Base-by-base conservation (phyloP, 192 early-diverging fungal species). In the Cladochytrium replicatum region DNA sequence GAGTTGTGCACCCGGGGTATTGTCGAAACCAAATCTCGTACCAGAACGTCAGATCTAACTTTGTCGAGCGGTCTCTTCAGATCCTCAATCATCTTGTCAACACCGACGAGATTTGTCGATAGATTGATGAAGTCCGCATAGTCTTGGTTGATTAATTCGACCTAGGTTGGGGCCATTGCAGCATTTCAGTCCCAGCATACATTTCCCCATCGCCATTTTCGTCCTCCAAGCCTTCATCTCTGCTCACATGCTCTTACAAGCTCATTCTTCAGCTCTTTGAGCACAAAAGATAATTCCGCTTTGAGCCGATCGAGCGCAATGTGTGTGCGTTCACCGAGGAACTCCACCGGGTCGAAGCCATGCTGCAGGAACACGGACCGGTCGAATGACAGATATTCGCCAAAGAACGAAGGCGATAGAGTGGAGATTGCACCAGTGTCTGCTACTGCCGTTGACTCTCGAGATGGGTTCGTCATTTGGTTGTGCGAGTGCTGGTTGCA, bases 91-190 rank as follows among this genome's bases (percentile, higher is more conserved):
- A 74, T 81, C 25, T 67, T 67, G 50, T 84, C 84, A 1, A 81
- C 79, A 2, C 82, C 85, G 19, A 79, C 82, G 38, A 89, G 71
- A 43, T 82, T 83, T 8, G 84, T 87, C 1, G 83, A 85, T 3
- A 89, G 61, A 45, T 81, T 76, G 25, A 89, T 84, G 55, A 89
- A 89, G 43, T 87, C 83, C 6, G 79, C 76, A 63, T 85, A 89
- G 54, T 87, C 86, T 27, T 60, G 61, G 50, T 87, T 87, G 55
- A 87, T 84, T 26, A 87, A 66, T 32, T 87, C 86, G 29, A 87
- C 72, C n/a, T n/a, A n/a, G n/a, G n/a, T n/a, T n/a, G n/a, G n/a
- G n/a, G n/a, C n/a, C n/a, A n/a, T n/a, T n/a, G n/a, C n/a, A n/a
- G n/a, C n/a, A n/a, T n/a, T n/a, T n/a, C n/a, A n/a, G n/a, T n/a